Percentiles rank a stretch among this genome's conserved stretches.
phyloP scores from a whole-genome alignment of 768 basidiomycete genomes.

The Dacryopinax spathularia region DNA sequence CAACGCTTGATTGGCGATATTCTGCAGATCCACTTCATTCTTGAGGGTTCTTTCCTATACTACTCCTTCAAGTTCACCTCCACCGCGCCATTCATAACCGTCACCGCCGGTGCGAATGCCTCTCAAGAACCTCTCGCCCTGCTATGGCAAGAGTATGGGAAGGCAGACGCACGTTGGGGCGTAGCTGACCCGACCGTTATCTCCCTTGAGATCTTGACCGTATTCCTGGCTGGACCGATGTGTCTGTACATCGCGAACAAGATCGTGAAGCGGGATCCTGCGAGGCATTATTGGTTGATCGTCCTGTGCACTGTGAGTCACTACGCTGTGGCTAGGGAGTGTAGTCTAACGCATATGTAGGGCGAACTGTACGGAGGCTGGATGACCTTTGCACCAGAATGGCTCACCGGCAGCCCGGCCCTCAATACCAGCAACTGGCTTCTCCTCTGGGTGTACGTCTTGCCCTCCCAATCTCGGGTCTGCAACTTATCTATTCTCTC shows the following conservation, averaged over 20 bases:
- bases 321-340: too few relatives aligned
- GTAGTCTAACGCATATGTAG: too few relatives aligned
- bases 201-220: conserved; percentile 70
- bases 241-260: conserved; percentile 58
- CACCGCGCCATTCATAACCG: neutral
- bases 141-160: conserved; percentile 61
- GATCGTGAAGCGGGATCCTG: conserved; percentile 48
- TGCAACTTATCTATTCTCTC: neutral
- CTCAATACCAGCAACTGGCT: conserved; percentile 56
- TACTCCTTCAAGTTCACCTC: conserved; percentile 29
- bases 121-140: conserved; percentile 2
- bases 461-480: neutral
- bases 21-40: conserved; percentile 46
- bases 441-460: conserved; percentile 66
- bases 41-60: conserved; percentile 71
- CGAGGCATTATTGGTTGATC: conserved; percentile 59
- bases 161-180: conserved; percentile 74
- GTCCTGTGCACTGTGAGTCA: conserved; percentile 44
- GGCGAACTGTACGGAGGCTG: conserved; percentile 65
- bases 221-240: conserved; percentile 55
- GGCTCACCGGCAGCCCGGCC: conserved; percentile 60
- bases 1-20: too few relatives aligned
- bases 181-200: conserved; percentile 63
- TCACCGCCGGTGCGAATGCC: neutral
- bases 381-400: conserved; percentile 86